Base-by-base conservation (phyloP, 192 early-diverging fungal species). In the Coemansia furcata region DNA sequence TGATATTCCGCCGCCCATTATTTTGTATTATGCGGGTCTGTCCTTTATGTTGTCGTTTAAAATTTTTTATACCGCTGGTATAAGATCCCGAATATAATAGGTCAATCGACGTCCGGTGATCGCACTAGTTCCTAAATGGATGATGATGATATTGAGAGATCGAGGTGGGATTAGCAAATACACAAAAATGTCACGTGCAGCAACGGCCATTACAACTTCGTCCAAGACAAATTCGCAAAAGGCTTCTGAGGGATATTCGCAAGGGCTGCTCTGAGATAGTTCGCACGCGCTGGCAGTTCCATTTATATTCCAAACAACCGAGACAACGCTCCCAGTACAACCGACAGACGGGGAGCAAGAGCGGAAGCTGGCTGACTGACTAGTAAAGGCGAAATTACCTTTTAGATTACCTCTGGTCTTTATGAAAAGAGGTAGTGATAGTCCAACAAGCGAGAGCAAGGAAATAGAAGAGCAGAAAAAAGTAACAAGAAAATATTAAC, bases 1-100 rank as follows among this genome's bases (percentile, higher is more conserved):
- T 62, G 84, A 83, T 47, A 85, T 71, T 64, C 76, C 69, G 43
- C 71, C 74, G 47, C 84, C 84, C 84, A 85, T 85, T 35, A 42
- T 73, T 17, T 17, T 35, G 12, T 52, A 29, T 52, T 30, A 23
- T 49, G 26, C 67, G 44, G 47, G 26, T 54, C 30, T 32, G 15
- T 5, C 8, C 4, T 32, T 39, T 55, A 32, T 42, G 62, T 32
- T 36, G 29, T 57, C 7, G 29, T 17, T 49, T 19, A 47, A 40
- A 47, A 26, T 1, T 1, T 26, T 26, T 26, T 26, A 26, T 26
- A 26, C 23, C 49, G 40, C 61, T 57, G 54, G 0, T 35, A 57
- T n/a, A 57, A 1, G 54, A 57, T n/a, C n/a, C 54, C 30, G 30
- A 33, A 11, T 26, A 26, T 26, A 52, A 52, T 52, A 17, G 54